Evolutionary conservation across 768 basidiomycete species (phyloP), one percentile per base, ranked within the genome.

Genomic region (Amanita pallidorosea): DNA sequence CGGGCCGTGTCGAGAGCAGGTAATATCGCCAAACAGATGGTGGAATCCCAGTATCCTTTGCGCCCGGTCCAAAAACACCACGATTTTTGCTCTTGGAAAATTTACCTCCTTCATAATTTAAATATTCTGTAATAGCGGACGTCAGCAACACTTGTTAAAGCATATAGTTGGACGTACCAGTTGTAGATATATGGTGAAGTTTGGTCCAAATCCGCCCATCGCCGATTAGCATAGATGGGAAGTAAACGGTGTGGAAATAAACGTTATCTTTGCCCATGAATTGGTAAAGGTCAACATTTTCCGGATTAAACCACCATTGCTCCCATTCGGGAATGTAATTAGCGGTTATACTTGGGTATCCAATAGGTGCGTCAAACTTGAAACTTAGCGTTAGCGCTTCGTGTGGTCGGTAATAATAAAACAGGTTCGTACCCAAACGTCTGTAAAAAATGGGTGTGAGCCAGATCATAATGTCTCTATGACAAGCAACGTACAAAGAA

Each of bases 251-350:
- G 66, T 99, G 96, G 80, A 99, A 99, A 67, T 95, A 97, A 45
- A 94, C 91, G 55, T 93, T 97, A 64, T 98, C 95, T 70, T 99
- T 99, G 63, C 96, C 96, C 96, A 99, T 99, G 74, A 99, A 99
- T 66, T 99, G 95, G 70, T 91, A 96, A 46, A 98, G 71, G 58
- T 80, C 75, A 53, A 99, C 93, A 58, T 97, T 75, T 57, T 89
- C 74, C 1, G 85, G 87, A 61, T 94, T 86, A 61, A 87, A 81
- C 96, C 96, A 99, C 96, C 96, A 99, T 64, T 81, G 76, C 65
- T 85, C 81, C 96, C 96, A 99, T 55, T 96, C 85, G 17, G 85
- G 72, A 33, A 90, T 95, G 71, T 94, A 93, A 62, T 85, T 87
- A 47, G 93, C 92, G 2, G 96, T 99, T 55, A 99, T 97, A 66